Percentiles rank a stretch among this genome's conserved stretches.
phyloP scores from a whole-genome alignment of 2,329 filamentous ascomycete genomes.

The Fusarium secorum region DNA sequence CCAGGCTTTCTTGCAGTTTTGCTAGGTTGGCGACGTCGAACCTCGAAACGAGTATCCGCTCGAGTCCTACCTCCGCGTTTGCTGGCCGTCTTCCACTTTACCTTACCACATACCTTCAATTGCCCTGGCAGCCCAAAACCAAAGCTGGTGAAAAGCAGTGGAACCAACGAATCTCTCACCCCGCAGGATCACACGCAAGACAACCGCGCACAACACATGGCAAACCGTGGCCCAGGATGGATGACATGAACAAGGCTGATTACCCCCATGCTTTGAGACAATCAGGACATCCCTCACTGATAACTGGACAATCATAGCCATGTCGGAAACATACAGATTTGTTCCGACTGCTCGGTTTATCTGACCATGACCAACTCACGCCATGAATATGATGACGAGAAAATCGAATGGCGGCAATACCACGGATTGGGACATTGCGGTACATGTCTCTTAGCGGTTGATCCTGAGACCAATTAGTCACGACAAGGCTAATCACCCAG shows the following conservation, averaged over 20 bases:
- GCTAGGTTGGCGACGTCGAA: slow-evolving; percentile 24
- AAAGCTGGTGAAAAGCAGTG: slow-evolving; percentile 19
- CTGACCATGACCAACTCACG: slow-evolving; percentile 33
- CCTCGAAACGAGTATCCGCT: slow-evolving; percentile 8
- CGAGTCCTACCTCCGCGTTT: slow-evolving; percentile 17
- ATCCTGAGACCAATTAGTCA: slow-evolving; percentile 13
- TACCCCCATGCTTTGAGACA: slow-evolving; percentile 7
- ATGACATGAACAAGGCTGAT: slow-evolving; percentile 24
- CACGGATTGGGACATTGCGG: slow-evolving; percentile 5
- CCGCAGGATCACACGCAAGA: slow-evolving; percentile 31
- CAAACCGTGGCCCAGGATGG: slow-evolving; percentile 10
- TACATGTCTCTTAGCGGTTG: slow-evolving; percentile 12
- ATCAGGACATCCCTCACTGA: slow-evolving; percentile 1
- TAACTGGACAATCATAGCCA: slow-evolving; percentile 15
- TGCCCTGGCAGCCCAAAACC: slow-evolving; percentile 2
- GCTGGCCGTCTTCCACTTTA: slow-evolving; percentile 14
- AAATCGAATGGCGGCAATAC: slow-evolving; percentile 26
- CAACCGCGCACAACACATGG: slow-evolving; percentile 29
- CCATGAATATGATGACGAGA: slow-evolving; percentile 32
- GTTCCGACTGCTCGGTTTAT: slow-evolving; percentile 12
- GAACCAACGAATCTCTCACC: slow-evolving; percentile 31
- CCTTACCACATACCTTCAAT: slow-evolving; percentile 20
- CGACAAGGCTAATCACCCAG: slow-evolving; percentile 7
- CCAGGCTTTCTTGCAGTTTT: slow-evolving; percentile 4
- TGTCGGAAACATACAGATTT: slow-evolving; percentile 6